A percentile compares a stretch with the other conserved stretches of the same genome.
Conservation (phyloP, 2,329 filamentous ascomycete species). For the Ophioceras dolichostomum region DNA sequence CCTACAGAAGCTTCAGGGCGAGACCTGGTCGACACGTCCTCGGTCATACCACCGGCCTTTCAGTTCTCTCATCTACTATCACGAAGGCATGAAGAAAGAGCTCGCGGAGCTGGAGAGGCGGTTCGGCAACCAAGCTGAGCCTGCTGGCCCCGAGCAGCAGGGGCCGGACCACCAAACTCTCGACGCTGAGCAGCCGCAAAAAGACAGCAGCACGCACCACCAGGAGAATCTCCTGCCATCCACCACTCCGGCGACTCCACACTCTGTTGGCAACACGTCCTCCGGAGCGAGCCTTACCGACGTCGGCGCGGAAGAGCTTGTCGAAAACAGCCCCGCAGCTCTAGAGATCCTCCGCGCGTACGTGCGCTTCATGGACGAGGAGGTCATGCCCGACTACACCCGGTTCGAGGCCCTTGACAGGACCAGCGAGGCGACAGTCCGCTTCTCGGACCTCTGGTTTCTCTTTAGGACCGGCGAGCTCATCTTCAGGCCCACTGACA, state of each 20-base stretch:
- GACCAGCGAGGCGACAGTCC: slow-evolving; percentile 4
- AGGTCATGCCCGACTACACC: slow-evolving; percentile 5
- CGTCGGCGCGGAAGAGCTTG: no score
- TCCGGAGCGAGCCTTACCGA: no score
- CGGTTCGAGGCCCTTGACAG: slow-evolving; percentile 5
- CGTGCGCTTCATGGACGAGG: slow-evolving; percentile 2
- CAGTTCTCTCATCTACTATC: slow-evolving; percentile 7
- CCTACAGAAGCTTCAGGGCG: slow-evolving; percentile 5
- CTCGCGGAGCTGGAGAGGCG: slow-evolving; percentile 3
- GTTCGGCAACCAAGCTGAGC: no score
- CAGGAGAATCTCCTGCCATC: no score
- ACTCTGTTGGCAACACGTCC: no score
- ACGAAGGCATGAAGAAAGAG: slow-evolving; percentile 1
- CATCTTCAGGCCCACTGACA: slow-evolving; percentile 4
- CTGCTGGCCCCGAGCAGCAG: no score
- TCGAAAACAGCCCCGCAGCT: slow-evolving; percentile 3
- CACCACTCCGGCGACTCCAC: no score
- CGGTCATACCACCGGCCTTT: slow-evolving; percentile 8
- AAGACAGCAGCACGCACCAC: no score
- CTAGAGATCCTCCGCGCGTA: slow-evolving; percentile 4
- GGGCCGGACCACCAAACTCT: no score
- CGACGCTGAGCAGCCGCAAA: no score
- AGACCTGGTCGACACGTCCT: slow-evolving; percentile 6
- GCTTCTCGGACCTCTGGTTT: slow-evolving; percentile 9
- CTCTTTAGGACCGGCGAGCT: slow-evolving; percentile 8